Evolutionary conservation across 495 filamentous ascomycete genomes (phyloP), one percentile per base, ranked within the genome.

Genomic region (Glutinoglossum americanum): DNA sequence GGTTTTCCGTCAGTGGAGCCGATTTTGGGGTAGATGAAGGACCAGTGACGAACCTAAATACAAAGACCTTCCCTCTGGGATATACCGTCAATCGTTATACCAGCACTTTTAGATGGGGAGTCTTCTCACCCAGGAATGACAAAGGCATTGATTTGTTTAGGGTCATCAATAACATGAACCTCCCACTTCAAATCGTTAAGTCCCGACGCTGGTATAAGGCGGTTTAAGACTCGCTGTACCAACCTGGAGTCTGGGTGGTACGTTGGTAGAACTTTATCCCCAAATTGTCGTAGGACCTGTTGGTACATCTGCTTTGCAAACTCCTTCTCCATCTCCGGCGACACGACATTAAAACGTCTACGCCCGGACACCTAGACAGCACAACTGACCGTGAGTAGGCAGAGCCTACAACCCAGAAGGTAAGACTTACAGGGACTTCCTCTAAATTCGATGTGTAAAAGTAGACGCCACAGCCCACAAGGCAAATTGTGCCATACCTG

Each of bases 61-160:
- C 89, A 63, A 96, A 95, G 19, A 97, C 89, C 63, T 94, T 93
- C 1, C 89, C 89, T 8, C 79, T 80, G 23, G 51, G 11, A 7
- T 30, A 19, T 0, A 6, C 32, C 27, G 10, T 44, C 9, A 19
- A 54, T 54, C 1, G 25, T n/a, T 54, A 21, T 33, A n/a, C 11
- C 58, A 44, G n/a, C 21, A n/a, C 17, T 35, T 47, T 2, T 51
- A 32, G 21, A 17, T 0, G 45, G 19, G 11, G 25, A 28, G 9
- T 33, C 27, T 37, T 63, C 66, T 54, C 66, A 78, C 65, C 87
- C 88, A 2, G 90, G 90, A 41, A 95, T 73, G 0, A 97, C 90
- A 67, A 95, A 94, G 0, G 90, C 90, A 65, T 97, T 97, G 57
- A 65, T 67, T 66, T 68, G 67, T 11, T 72, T 62, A 26, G 74